Conservation (phyloP, 2,329 filamentous ascomycete genomes). For the Hymenoscyphus repandus region DNA sequence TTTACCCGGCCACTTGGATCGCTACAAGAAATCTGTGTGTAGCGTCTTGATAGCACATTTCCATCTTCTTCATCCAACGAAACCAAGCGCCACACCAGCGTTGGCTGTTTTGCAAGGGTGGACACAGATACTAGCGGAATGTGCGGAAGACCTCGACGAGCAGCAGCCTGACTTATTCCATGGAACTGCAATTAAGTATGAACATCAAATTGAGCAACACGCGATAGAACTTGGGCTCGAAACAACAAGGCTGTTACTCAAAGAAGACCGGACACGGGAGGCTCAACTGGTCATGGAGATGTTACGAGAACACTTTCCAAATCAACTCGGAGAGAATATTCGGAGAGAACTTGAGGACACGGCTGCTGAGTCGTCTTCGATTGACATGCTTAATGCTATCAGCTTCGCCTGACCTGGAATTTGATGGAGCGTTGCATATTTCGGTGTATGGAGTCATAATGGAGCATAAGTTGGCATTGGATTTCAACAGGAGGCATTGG, state of each 20-base stretch:
- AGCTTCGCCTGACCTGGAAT: constrained; percentile 10
- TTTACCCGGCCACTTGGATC: background rate
- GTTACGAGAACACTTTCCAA: constrained; percentile 20
- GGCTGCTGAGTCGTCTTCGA: constrained; percentile 23
- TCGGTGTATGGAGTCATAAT: too few relatives aligned
- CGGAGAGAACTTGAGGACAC: constrained; percentile 12
- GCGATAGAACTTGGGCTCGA: constrained; percentile 21
- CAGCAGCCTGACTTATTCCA: too few relatives aligned
- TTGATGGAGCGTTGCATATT: too few relatives aligned
- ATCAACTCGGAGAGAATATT: constrained; percentile 15
- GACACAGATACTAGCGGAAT: background rate
- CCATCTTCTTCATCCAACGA: constrained; percentile 23
- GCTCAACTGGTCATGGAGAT: constrained; percentile 26
- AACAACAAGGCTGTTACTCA: constrained; percentile 23
- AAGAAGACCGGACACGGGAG: constrained; percentile 18
- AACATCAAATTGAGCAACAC: background rate
- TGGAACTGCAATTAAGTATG: too few relatives aligned
- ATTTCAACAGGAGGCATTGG: too few relatives aligned
- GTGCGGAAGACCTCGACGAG: too few relatives aligned
- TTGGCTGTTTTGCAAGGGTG: constrained; percentile 14
- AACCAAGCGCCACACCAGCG: constrained; percentile 19
- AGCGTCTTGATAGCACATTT: constrained; percentile 13
- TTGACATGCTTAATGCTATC: constrained; percentile 22
- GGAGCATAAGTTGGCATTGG: too few relatives aligned
- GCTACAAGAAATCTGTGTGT: background rate